phyloP scores from a whole-genome alignment of 352 stramenopile genomes.

The Pythium myriotylum region DNA sequence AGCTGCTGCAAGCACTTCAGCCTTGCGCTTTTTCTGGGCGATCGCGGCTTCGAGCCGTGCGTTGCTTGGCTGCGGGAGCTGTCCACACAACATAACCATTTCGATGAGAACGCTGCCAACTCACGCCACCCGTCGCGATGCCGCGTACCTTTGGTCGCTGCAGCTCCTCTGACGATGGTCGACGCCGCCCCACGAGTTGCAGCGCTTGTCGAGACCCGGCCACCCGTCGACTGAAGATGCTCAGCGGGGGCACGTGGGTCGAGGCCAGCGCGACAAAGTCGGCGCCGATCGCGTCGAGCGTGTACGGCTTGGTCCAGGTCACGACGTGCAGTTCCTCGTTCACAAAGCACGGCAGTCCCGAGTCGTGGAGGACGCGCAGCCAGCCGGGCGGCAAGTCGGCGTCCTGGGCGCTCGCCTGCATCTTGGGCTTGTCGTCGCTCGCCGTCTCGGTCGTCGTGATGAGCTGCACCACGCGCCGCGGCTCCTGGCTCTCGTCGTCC shows the following conservation, averaged over 20 bases:
- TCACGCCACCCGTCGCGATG: no score
- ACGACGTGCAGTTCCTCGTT: conserved; percentile 57
- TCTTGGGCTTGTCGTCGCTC: conserved; percentile 1
- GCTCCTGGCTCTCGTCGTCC: background rate
- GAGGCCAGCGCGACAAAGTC: conserved; percentile 50
- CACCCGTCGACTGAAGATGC: conserved; percentile 45
- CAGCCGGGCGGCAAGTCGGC: conserved; percentile 59
- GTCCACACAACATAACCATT: no score
- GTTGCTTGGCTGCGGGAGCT: no score
- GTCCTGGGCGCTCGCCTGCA: conserved; percentile 10
- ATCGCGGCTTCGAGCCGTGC: background rate
- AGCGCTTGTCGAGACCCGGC: background rate
- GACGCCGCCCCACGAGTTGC: background rate
- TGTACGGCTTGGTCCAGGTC: conserved; percentile 75
- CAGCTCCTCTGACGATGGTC: background rate
- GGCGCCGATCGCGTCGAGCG: conserved; percentile 36
- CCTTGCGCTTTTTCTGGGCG: conserved; percentile 21
- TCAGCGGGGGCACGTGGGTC: conserved; percentile 68
- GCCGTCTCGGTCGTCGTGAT: conserved; percentile 9
- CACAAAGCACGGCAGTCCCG: conserved; percentile 70
- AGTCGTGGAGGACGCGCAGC: conserved; percentile 64
- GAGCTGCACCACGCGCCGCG: conserved; percentile 10
- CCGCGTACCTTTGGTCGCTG: background rate
- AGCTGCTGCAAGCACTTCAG: background rate
- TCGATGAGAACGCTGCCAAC: no score